Base-by-base conservation (phyloP, 805 yeast species). In the Kodamaea kaohsiungensis region DNA sequence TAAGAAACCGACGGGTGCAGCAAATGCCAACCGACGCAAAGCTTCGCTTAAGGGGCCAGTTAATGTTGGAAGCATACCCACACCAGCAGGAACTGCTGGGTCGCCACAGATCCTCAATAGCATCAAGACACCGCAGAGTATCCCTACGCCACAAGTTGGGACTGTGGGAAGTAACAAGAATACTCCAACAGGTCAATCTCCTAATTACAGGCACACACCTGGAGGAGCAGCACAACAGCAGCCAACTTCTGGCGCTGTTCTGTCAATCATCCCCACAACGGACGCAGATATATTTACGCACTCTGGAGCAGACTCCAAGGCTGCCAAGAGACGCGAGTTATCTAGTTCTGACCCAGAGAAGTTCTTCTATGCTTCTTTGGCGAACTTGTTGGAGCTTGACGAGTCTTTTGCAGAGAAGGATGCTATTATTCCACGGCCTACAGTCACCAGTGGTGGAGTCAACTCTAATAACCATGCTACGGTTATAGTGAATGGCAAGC, bases 291-390 rank as follows among this genome's bases (percentile, higher is more conserved):
- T 66, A 3, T 66, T 61, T 46, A 65, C 65, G 27, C 55, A 61
- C 22, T 60, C 58, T n/a, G 59, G 59, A 15, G 64, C 69, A 18
- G 85, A 81, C 59, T 63, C 71, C 12, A 77, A 76, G 56, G 67
- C 80, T 56, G 71, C 70, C 46, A 75, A 69, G 55, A 67, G 86
- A 52, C 70, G 82, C 45, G 82, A 77, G 49, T 69, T 82, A 43
- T 77, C 79, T 1, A 65, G 65, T 49, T 55, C 65, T 18, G 81
- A 82, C 60, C 81, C 85, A 0, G 75, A 77, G 46, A 67, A 69
- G 51, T 83, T 79, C 62, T 78, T 82, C 59, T 70, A 76, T 47
- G 79, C 84, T 0, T 78, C 84, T 1, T 68, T 83, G 52, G 76
- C 83, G 7, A 82, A 82, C 62, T 67, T 79, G 38, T 68, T 82